These are phyloP conservation scores for Poteriospumella lacustris DNA, from an alignment of 108 stramenopile species.

Conservation along the genomic window DNA sequence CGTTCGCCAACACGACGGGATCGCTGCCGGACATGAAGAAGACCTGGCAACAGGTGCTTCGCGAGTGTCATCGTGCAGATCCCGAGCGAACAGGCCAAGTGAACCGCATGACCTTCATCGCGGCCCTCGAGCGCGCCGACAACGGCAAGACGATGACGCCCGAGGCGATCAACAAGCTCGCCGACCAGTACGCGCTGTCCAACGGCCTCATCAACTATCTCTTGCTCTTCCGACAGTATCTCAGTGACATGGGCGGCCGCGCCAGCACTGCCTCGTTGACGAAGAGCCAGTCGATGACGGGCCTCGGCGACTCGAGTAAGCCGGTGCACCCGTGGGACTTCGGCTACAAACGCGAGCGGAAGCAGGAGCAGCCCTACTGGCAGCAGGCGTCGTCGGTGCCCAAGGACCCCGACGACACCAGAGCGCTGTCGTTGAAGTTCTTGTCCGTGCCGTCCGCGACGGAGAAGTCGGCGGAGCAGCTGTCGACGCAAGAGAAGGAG, in stretches of 20 bases:
- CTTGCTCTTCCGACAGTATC: constrained; percentile 2
- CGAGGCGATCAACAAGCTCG: constrained; percentile 17
- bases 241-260: background rate
- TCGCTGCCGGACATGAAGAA: background rate
- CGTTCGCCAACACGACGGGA: background rate
- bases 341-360: background rate
- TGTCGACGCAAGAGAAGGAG: background rate
- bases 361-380: constrained; percentile 14
- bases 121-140: constrained; percentile 5
- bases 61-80: constrained; percentile 24
- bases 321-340: constrained; percentile 29
- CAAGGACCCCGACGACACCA: background rate
- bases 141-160: constrained; percentile 11
- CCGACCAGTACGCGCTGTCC: constrained; percentile 1
- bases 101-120: background rate
- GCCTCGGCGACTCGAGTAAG: background rate
- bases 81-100: constrained; percentile 13
- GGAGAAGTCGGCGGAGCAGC: background rate
- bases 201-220: constrained; percentile 19
- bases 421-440: background rate
- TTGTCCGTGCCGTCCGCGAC: background rate
- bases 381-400: background rate
- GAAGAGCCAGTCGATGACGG: background rate
- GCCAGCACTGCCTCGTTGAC: background rate
- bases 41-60: constrained; percentile 15